Conservation (phyloP, 345 rosid species). For the Brassica incana region DNA sequence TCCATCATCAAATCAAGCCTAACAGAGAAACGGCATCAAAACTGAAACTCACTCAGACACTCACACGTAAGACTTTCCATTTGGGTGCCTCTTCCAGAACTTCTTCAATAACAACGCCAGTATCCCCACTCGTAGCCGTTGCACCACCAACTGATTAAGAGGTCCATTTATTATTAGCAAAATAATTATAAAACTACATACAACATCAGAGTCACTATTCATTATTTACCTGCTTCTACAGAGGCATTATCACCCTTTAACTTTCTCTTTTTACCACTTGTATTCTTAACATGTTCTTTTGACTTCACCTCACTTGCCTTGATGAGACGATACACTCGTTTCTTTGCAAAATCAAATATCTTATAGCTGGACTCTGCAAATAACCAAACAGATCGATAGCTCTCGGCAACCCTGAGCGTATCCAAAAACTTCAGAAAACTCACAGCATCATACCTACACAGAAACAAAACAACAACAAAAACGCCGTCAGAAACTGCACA, state of each 20-base stretch:
- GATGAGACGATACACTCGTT: slow-evolving; percentile 70
- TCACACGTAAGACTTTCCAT: slow-evolving; percentile 99
- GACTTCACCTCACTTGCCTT: slow-evolving; percentile 56
- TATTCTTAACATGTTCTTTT: slow-evolving; percentile 43
- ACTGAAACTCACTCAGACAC: slow-evolving; percentile 71
- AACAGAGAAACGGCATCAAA: slow-evolving; percentile 36
- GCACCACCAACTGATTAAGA: slow-evolving; percentile 47
- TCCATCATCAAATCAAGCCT: no score
- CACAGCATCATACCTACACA: slow-evolving; percentile 93
- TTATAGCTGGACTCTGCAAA: slow-evolving; percentile 98
- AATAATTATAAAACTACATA: neutral
- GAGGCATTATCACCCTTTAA: slow-evolving; percentile 33
- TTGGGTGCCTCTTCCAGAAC: slow-evolving; percentile 88
- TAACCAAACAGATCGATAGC: slow-evolving; percentile 98
- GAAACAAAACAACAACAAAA: neutral
- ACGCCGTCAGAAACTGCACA: slow-evolving; percentile 1
- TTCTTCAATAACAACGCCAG: slow-evolving; percentile 62
- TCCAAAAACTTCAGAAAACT: slow-evolving; percentile 95
- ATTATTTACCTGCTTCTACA: slow-evolving; percentile 40
- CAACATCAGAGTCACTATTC: slow-evolving; percentile 3
- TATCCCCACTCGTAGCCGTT: slow-evolving; percentile 32
- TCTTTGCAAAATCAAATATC: slow-evolving; percentile 95
- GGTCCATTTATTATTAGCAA: slow-evolving; percentile 18
- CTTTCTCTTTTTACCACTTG: slow-evolving; percentile 66
- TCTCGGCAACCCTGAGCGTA: slow-evolving; percentile 90